Base-by-base conservation (phyloP, 768 basidiomycete species). In the Daedaleopsis nitida region DNA sequence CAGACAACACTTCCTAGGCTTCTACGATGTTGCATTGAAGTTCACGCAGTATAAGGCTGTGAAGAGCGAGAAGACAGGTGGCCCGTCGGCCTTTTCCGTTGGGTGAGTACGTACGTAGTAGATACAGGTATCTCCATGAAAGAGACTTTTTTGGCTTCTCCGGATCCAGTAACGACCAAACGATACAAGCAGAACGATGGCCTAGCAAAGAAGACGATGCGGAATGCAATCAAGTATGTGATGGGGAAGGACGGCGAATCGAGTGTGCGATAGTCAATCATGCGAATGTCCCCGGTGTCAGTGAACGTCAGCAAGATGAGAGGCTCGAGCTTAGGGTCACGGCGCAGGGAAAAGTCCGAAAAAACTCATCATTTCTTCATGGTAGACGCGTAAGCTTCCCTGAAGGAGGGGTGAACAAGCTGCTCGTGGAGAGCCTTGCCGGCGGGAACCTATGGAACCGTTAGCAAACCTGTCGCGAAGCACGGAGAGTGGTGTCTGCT, bases 371-470 rank as follows among this genome's bases (percentile, higher is more conserved):
- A 27, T 12, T 49, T 49, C 23, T 59, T 60, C 34, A 58, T 47
- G 8, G 63, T 35, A 17, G 63, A 43, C 19, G 69, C 65, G 62
- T 70, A 70, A 37, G 63, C 54, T 24, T 66, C 68, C 56, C 68
- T 68, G 39, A 72, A 66, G 21, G 63, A 64, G 7, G 68, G 66
- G 72, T 94, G 91, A 47, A 96, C 76, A 71, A 95, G 79, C 75
- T 92, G 91, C 76, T 98, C 93, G 71, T 97, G 92, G 43, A 98
- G 81, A 55, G 95, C 94, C 77, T 94, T 96, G 49, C 96, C 96
- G 48, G 94, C 95, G 14, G 94, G 86, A 23, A 92, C 91, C 89
- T 91, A 67, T 17, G 65, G 11, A 56, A 9, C 64, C 50, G 34
- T 52, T 50, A 52, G 37, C 55, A 63, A 12, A 42, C 39, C 13